Base-by-base conservation (phyloP, 2,329 filamentous ascomycete species). In the Acephala macrosclerotiorum region DNA sequence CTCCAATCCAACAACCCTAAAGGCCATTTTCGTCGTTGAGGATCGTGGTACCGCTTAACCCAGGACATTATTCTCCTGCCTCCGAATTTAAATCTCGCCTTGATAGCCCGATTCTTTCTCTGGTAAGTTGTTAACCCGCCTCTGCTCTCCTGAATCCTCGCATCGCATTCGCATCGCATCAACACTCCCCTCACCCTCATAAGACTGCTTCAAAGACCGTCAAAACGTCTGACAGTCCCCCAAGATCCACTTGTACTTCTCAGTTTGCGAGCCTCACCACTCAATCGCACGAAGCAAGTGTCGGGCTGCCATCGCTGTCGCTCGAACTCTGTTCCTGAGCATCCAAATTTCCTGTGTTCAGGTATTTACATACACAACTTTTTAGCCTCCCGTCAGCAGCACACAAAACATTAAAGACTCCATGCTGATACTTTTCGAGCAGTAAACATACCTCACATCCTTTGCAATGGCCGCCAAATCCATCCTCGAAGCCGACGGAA, bases 401-500 rank as follows among this genome's bases (percentile, higher is more conserved):
- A 57, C 7, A 65, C 53, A 35, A 59, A 22, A 29, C 38, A 18
- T 16, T n/a, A 33, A 25, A 45, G 42, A 66, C 35, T 60, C 57
- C 49, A 33, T 57, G 59, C 72, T 74, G 59, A 73, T 65, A 51
- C 33, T 26, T n/a, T 26, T 59, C 26, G 12, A 56, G 64, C 56
- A 73, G 71, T 67, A 72, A 71, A 68, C 66, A 53, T 66, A 66
- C 68, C 66, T 70, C 68, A 58, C 64, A 70, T 67, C 55, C 58
- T 63, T 64, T 81, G 87, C 77, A 77, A 96, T 96, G 93, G 94
- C 93, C 80, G 93, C 96, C 82, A 99, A 99, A 86, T 92, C 95
- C 74, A 98, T 99, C 80, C 84, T 92, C 87, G 96, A 99, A 88
- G 95, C 95, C 87, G 96, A 99, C 86, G 96, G 96, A 89, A 99